These are phyloP conservation scores for Tagetes patula DNA, from an alignment of 129 eudicot genomes.

Conservation along the genomic window DNA sequence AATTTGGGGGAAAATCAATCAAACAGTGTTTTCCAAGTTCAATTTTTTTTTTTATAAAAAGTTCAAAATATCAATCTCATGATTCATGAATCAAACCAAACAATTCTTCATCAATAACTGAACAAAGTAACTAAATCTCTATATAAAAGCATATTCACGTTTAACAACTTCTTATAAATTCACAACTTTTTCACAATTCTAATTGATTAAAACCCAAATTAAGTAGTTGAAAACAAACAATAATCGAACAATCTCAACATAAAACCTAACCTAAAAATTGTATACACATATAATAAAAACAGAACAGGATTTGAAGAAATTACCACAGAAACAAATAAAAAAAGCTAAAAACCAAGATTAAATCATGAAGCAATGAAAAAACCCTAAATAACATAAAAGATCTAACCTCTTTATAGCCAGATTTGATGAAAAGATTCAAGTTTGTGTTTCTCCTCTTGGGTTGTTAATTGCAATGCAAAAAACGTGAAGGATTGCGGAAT, in stretches of 20 bases:
- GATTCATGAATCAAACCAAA: not conserved
- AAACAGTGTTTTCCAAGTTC: not conserved
- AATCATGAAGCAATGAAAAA: not conserved
- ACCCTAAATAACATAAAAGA: conserved; percentile 1
- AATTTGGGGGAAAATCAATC: not conserved
- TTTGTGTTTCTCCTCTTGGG: not conserved
- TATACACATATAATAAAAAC: not conserved
- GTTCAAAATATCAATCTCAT: not conserved
- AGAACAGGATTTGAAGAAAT: not conserved
- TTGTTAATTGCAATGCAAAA: not conserved
- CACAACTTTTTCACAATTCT: conserved; percentile 2
- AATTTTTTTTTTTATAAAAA: not conserved
- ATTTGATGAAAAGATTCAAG: conserved; percentile 31
- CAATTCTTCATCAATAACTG: not conserved
- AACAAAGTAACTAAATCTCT: not conserved
- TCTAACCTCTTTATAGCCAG: conserved; percentile 68
- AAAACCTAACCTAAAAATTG: conserved; percentile 12
- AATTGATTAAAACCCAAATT: not conserved
- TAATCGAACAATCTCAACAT: not conserved
- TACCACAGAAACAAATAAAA: not conserved
- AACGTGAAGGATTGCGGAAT: conserved; percentile 13
- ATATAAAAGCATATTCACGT: conserved; percentile 5
- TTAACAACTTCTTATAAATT: not conserved
- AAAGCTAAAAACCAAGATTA: not conserved
- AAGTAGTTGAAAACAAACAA: not conserved